A percentile compares a stretch with the other conserved stretches of the same genome.
Evolutionary conservation across 140 eudicot species (phyloP).

Genomic region (Ambrosia hybrid): DNA sequence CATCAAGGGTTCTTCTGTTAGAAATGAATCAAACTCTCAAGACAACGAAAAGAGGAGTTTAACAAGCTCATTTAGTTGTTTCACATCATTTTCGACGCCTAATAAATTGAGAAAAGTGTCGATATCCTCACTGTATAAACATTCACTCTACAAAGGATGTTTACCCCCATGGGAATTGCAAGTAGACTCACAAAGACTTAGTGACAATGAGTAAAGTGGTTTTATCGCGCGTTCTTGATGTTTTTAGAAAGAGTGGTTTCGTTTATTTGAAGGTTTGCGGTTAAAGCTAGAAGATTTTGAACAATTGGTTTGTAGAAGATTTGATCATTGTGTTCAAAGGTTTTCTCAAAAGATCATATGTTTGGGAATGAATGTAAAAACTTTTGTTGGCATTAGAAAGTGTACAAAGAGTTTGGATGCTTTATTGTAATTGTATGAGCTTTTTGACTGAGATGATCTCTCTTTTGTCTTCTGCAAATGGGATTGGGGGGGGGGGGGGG

Average conservation of each 20-base stretch:
- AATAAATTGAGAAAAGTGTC: conserved; percentile 60
- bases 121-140: conserved; percentile 63
- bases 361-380: conserved; percentile 33
- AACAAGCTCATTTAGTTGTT: conserved; percentile 51
- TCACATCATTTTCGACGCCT: conserved; percentile 53
- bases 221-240: neutral
- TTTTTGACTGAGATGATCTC: conserved; percentile 23
- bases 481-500: no score
- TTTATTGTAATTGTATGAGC: conserved; percentile 22
- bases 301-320: no score
- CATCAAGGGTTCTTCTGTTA: conserved; percentile 48
- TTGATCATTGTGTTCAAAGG: conserved; percentile 10
- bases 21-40: conserved; percentile 34
- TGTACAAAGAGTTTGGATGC: conserved; percentile 29
- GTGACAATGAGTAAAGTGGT: conserved; percentile 26
- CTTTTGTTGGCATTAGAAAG: conserved; percentile 25
- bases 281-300: conserved; percentile 11
- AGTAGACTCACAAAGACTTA: conserved; percentile 36
- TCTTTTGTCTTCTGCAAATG: conserved; percentile 5
- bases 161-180: conserved; percentile 66
- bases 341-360: conserved; percentile 18
- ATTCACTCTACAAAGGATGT: conserved; percentile 68
- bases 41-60: conserved; percentile 54
- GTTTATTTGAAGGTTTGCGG: neutral
- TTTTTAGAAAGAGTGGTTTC: neutral